These are phyloP conservation scores for Dothistroma septosporum DNA, from an alignment of 2,329 filamentous ascomycete species.

Conservation along the genomic window DNA sequence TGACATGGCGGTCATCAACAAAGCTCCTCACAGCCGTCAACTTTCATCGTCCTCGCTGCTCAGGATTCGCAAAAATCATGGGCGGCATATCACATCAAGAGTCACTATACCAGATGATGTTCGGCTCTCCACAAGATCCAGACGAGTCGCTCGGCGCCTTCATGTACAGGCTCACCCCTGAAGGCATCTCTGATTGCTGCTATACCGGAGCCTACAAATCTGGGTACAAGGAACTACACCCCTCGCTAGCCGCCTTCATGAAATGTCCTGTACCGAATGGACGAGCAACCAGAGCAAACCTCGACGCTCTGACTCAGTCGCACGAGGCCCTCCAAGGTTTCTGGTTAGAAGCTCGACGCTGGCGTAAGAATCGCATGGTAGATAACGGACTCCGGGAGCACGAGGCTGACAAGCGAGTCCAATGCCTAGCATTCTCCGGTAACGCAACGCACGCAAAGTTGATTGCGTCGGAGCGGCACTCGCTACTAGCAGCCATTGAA, in stretches of 20 bases:
- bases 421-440: background rate
- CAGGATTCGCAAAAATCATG: background rate
- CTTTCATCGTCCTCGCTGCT: constrained; percentile 1
- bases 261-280: background rate
- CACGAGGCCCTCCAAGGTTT: background rate
- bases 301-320: background rate
- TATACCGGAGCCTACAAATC: background rate
- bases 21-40: background rate
- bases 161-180: background rate
- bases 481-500: background rate
- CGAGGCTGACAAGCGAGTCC: background rate
- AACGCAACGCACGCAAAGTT: background rate
- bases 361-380: background rate
- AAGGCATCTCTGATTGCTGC: background rate
- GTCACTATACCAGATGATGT: too few relatives aligned
- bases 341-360: background rate
- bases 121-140: too few relatives aligned
- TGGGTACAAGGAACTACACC: background rate
- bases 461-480: background rate
- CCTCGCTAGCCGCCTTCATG: background rate
- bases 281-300: background rate
- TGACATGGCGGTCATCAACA: constrained; percentile 3
- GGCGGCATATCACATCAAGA: background rate
- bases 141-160: too few relatives aligned
- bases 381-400: background rate